Evolutionary conservation across 805 yeast species (phyloP).

Genomic region (Kodamaea jinghongensis): DNA sequence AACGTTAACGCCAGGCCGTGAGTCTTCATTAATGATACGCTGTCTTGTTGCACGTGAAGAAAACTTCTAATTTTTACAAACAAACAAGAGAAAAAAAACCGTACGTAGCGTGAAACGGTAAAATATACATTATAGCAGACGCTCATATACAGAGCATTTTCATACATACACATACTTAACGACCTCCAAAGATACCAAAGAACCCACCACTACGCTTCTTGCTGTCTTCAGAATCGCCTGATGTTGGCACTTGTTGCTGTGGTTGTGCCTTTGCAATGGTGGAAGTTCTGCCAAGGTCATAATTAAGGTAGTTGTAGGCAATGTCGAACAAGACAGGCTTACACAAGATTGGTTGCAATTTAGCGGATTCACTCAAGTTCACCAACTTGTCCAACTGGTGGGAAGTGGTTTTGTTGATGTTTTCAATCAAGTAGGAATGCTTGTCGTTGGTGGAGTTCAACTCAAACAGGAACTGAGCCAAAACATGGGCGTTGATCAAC

Average conservation of each 20-base stretch:
- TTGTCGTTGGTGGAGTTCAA: constrained; percentile 12
- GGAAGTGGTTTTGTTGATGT: constrained; percentile 34
- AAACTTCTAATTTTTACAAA: not conserved
- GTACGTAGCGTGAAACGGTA: not conserved
- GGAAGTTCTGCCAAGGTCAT: constrained; percentile 29
- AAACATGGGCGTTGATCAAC: constrained; percentile 35
- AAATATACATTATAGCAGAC: too few species aligned
- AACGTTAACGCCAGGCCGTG: constrained; percentile 25
- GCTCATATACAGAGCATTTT: too few species aligned
- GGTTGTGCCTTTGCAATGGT: constrained; percentile 8
- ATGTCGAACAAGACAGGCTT: constrained; percentile 92
- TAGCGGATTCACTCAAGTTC: constrained; percentile 18
- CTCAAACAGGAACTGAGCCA: constrained; percentile 46
- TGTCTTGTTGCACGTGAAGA: not conserved
- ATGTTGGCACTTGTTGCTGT: constrained; percentile 13
- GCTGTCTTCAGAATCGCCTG: constrained; percentile 24
- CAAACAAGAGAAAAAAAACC: not conserved
- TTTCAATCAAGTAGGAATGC: constrained; percentile 40
- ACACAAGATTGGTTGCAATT: constrained; percentile 59
- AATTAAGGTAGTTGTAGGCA: constrained; percentile 77
- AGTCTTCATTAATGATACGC: constrained; percentile 9
- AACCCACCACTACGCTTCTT: constrained; percentile 57
- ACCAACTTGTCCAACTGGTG: constrained; percentile 20
- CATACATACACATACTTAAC: not conserved
- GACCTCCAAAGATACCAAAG: constrained; percentile 64